A percentile compares a stretch with the other conserved stretches of the same genome.
These are phyloP conservation scores for Noccaea caerulescens DNA, from an alignment of 345 rosid species.

Conservation along the genomic window DNA sequence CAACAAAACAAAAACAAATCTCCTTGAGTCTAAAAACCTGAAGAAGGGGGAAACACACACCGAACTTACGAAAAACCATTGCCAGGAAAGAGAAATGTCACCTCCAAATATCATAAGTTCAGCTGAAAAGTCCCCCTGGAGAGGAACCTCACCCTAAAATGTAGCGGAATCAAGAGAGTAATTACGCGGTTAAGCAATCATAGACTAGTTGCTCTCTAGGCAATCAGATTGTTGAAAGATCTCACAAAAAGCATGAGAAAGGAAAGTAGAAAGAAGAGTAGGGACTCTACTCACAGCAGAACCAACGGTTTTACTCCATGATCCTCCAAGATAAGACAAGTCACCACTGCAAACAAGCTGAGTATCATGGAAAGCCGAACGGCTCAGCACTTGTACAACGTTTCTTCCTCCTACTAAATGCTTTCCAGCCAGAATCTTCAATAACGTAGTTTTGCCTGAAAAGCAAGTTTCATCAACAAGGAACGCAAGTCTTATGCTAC, in stretches of 20 bases:
- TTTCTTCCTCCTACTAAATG: constrained; percentile 94
- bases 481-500: no score
- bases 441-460: constrained; percentile 84
- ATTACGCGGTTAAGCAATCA: background rate
- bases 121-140: constrained; percentile 95
- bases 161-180: constrained; percentile 4
- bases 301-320: constrained; percentile 92
- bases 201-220: background rate
- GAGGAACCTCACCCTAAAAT: constrained; percentile 83
- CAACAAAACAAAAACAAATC: background rate
- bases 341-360: constrained; percentile 83
- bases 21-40: background rate
- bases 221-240: background rate
- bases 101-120: constrained; percentile 99
- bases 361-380: constrained; percentile 91
- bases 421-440: constrained; percentile 89
- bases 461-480: no score
- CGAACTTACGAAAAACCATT: background rate
- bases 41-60: background rate
- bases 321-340: constrained; percentile 85
- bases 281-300: constrained; percentile 65
- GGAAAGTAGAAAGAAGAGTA: background rate
- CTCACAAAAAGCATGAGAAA: constrained; percentile 6
- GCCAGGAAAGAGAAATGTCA: constrained; percentile 27
- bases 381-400: constrained; percentile 72